These are phyloP conservation scores for Parathielavia hyrcaniae DNA, from an alignment of 495 filamentous ascomycete genomes.

Conservation along the genomic window DNA sequence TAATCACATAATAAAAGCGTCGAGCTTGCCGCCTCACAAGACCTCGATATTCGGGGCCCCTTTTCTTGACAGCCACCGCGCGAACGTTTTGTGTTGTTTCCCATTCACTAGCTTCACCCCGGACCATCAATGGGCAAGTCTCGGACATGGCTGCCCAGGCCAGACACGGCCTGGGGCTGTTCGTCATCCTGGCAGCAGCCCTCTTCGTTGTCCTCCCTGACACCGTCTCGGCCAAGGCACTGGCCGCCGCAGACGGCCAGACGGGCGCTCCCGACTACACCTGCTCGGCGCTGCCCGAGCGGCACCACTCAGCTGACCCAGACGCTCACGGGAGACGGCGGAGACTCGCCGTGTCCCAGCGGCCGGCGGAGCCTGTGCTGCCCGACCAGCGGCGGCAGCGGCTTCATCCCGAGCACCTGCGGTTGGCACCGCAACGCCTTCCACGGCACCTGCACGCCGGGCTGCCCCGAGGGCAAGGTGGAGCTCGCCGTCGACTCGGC, in stretches of 20 bases:
- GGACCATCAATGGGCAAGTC: not conserved
- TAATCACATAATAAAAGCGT: constrained; percentile 1
- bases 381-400: not conserved
- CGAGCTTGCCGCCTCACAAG: not conserved
- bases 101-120: not conserved
- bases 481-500: constrained; percentile 7
- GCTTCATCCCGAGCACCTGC: constrained; percentile 2
- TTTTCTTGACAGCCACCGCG: not conserved
- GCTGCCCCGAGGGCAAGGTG: constrained; percentile 1
- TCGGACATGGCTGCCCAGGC: not conserved
- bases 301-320: not conserved
- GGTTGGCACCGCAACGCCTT: constrained; percentile 7
- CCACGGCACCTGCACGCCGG: constrained; percentile 5
- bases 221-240: not conserved
- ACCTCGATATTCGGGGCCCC: too few species aligned
- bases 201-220: not conserved
- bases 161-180: not conserved
- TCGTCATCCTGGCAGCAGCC: not conserved
- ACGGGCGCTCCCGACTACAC: constrained; percentile 10
- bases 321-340: constrained; percentile 3
- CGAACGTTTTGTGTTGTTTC: not conserved
- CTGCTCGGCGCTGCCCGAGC: constrained; percentile 6
- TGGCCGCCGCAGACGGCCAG: not conserved
- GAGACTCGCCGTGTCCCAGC: not conserved
- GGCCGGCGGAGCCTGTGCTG: constrained; percentile 6